phyloP scores from a whole-genome alignment of 345 rosid genomes.

The Angophora floribunda region DNA sequence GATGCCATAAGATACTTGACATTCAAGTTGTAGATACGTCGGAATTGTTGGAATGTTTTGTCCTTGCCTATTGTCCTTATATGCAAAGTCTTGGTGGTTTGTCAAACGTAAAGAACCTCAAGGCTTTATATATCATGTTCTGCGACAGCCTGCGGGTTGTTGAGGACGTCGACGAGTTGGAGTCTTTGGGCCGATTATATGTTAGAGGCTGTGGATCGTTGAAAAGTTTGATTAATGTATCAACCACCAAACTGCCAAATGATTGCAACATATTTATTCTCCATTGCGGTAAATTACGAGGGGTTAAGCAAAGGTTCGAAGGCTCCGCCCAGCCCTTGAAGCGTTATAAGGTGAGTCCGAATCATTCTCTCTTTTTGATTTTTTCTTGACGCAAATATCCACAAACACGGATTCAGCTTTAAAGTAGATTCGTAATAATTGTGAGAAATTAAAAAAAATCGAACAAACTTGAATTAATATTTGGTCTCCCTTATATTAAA shows the following conservation, averaged over 20 bases:
- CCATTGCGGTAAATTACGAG: not conserved
- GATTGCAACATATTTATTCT: not conserved
- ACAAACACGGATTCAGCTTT: not conserved
- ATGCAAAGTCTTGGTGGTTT: not conserved
- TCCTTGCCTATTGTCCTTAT: accelerated
- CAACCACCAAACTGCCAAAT: not conserved
- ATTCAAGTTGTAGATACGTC: not conserved
- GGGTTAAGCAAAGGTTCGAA: not conserved
- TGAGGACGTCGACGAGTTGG: not conserved
- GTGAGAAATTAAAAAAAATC: not conserved
- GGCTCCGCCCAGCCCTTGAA: not conserved
- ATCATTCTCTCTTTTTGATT: not conserved
- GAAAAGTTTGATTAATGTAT: not conserved
- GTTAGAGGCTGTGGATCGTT: not conserved
- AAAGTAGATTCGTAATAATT: not conserved
- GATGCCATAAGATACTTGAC: not conserved
- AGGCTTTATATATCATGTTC: accelerated
- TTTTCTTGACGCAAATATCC: not conserved
- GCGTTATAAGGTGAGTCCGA: not conserved
- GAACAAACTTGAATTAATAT: not conserved
- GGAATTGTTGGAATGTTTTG: accelerated
- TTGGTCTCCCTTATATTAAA: not conserved
- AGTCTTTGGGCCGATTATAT: accelerated
- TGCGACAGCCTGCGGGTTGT: not conserved
- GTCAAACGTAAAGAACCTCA: not conserved